phyloP scores from a whole-genome alignment of 176 grass and related monocot species.

The barley (Hordeum vulgare) region MorexV3_pseudomolecules_assembly NC_058519.1:58247849-58248348 shows the following conservation, averaged over 20 bases:
- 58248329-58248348: background rate
- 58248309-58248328: conserved; percentile 20
- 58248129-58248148: background rate
- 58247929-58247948: conserved; percentile 24
- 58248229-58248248: conserved; percentile 5
- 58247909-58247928: conserved; percentile 24
- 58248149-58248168: background rate
- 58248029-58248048: conserved; percentile 43
- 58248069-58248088: conserved; percentile 1
- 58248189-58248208: background rate
- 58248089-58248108: background rate
- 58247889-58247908: background rate
- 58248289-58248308: background rate
- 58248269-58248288: background rate
- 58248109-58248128: conserved; percentile 10
- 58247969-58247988: conserved; percentile 17
- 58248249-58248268: background rate
- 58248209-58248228: background rate
- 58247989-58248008: background rate
- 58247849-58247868: background rate
- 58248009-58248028: conserved; percentile 20
- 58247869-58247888: background rate
- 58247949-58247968: background rate
- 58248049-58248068: background rate
- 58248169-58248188: background rate